Evolutionary conservation across 2,329 filamentous ascomycete species (phyloP).

Genomic region (Bipolaris bicolor): DNA sequence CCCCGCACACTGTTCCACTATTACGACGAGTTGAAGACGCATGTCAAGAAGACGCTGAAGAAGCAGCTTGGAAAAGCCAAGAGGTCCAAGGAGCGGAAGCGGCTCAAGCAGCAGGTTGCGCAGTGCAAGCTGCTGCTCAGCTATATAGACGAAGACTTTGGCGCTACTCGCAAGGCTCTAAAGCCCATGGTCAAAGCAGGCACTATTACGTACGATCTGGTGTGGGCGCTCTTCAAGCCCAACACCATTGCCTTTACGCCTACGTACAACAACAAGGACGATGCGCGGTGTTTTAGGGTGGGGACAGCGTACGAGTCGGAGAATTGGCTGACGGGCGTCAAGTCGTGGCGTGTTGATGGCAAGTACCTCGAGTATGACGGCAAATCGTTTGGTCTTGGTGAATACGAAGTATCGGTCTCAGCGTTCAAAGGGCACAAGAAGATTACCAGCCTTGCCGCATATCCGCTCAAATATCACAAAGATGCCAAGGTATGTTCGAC

Average conservation of each 20-base stretch:
- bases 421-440: conserved; percentile 81
- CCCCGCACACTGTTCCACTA: conserved; percentile 64
- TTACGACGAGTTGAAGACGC: conserved; percentile 73
- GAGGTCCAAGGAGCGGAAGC: conserved; percentile 66
- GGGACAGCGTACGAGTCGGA: conserved; percentile 72
- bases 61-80: conserved; percentile 62
- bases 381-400: conserved; percentile 80
- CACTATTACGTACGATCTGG: conserved; percentile 84
- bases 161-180: conserved; percentile 76
- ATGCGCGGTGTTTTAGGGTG: conserved; percentile 82
- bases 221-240: conserved; percentile 90
- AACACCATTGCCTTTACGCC: conserved; percentile 78
- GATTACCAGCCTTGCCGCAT: conserved; percentile 78
- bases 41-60: conserved; percentile 68
- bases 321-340: conserved; percentile 69
- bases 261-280: conserved; percentile 77
- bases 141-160: conserved; percentile 83
- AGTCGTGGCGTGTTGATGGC: conserved; percentile 78
- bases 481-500: conserved; percentile 59
- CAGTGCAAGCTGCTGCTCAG: conserved; percentile 75
- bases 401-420: conserved; percentile 70
- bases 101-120: conserved; percentile 63
- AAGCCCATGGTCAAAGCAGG: conserved; percentile 81
- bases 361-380: conserved; percentile 87
- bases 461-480: conserved; percentile 81